Evolutionary conservation across 2,329 filamentous ascomycete genomes (phyloP), one percentile per base, ranked within the genome.

Genomic region (Fusarium sp.): DNA sequence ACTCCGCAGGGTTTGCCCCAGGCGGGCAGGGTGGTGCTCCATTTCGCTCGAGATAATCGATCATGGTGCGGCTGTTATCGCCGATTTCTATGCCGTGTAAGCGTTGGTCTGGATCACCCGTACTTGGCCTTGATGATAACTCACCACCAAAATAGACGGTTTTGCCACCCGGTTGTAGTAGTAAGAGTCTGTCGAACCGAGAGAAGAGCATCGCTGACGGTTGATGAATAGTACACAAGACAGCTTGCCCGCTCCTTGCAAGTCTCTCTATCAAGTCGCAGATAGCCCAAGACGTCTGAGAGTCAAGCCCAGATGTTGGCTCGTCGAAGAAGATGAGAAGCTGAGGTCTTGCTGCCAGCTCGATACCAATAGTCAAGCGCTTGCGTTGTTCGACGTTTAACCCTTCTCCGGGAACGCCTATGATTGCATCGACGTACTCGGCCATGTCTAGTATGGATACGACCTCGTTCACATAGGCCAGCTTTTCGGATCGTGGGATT

Each of bases 311-410:
- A 8, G 91, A 93, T 3, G 92, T 94, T 2, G 92, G 92, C 74
- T 94, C 92, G 72, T 94, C 92, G 12, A 94, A 84, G 83, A 94
- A 94, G 15, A 94, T 86, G 52, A 94, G 85, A 3, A 94, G 82
- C 43, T 91, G 86, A 1, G 92, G 92, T 75, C 91, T 92, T 1
- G 92, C 92, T 15, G 91, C 92, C 5, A 94, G 83, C 76, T 94
- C 92, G 3, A 94, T 91, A 73, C 91, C 92, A 62, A 94, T 94
- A 0, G 92, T 94, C 12, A 94, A 82, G 66, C 91, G 87, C 51
- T 85, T 85, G 12, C 82, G 74, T 60, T 85, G 82, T 60, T 85
- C 82, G 0, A 81, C 78, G 64, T 88, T 78, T 2, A 78, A 63
- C 0, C 78, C 78, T 82, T 92, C 89, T 52, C 91, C 91, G 7